Conservation (phyloP, 2,329 filamentous ascomycete species). For the Simplicillium sp. region DNA sequence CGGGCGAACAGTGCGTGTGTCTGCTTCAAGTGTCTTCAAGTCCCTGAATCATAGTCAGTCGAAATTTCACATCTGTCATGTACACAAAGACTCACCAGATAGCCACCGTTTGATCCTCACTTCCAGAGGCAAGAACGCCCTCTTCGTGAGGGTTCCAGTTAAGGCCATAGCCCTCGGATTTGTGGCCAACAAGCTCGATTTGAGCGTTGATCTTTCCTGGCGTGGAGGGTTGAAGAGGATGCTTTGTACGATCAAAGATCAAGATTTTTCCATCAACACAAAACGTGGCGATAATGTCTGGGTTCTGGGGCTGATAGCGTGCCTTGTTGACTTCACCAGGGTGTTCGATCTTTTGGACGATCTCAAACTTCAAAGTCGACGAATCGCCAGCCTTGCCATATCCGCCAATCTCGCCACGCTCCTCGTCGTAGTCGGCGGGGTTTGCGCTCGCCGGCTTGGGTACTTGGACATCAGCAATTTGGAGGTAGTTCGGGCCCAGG, state of each 20-base stretch:
- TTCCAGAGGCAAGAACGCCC: conserved; percentile 80
- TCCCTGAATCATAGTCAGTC: conserved; percentile 47
- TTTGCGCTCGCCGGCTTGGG: conserved; percentile 70
- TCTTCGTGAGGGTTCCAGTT: conserved; percentile 82
- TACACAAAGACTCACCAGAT: conserved; percentile 57
- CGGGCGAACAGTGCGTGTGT: conserved; percentile 61
- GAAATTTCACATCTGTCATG: background rate
- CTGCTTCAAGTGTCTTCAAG: conserved; percentile 62
- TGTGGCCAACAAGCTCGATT: conserved; percentile 77
- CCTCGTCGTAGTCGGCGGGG: conserved; percentile 79
- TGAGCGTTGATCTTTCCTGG: conserved; percentile 65
- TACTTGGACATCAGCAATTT: conserved; percentile 89
- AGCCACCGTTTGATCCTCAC: conserved; percentile 83
- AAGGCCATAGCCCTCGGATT: conserved; percentile 81
- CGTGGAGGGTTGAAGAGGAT: conserved; percentile 61
- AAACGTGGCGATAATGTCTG: conserved; percentile 90
- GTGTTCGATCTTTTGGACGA: conserved; percentile 94
- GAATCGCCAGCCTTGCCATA: conserved; percentile 69
- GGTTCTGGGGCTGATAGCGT: conserved; percentile 94
- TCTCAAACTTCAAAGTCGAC: conserved; percentile 72
- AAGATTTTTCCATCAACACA: conserved; percentile 80
- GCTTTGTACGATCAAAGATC: conserved; percentile 94
- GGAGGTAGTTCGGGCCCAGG: conserved; percentile 78
- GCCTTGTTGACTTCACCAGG: conserved; percentile 98
- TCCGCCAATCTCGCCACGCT: conserved; percentile 86